These are phyloP conservation scores for Boletus vermiculosoides DNA, from an alignment of 768 basidiomycete species.

Conservation along the genomic window DNA sequence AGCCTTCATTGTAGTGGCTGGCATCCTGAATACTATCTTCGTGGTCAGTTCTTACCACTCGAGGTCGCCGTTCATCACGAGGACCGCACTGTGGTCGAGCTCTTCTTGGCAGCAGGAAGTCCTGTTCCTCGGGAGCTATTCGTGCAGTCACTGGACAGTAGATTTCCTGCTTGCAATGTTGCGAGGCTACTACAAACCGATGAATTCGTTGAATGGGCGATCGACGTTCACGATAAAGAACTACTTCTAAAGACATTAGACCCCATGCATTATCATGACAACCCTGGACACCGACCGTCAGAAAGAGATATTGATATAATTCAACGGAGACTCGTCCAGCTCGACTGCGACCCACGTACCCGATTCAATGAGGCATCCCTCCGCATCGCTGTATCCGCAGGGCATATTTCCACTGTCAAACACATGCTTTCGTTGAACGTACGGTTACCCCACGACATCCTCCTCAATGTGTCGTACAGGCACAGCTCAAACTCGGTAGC, in stretches of 20 bases:
- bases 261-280: not conserved
- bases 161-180: not conserved
- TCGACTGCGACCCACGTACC: not conserved
- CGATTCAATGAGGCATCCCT: not conserved
- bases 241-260: not conserved
- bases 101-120: not conserved
- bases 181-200: not conserved
- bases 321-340: conserved; percentile 5
- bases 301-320: not conserved
- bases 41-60: not conserved
- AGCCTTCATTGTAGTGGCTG: not conserved
- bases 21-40: not conserved
- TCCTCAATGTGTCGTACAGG: too few relatives aligned
- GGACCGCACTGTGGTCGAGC: not conserved
- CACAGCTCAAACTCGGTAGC: too few relatives aligned
- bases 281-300: not conserved
- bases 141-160: accelerated
- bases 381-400: not conserved
- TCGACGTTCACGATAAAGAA: not conserved
- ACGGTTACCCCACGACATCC: conserved; percentile 2
- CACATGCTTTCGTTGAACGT: not conserved
- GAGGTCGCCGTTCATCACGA: not conserved
- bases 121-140: not conserved
- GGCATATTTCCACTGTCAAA: not conserved
- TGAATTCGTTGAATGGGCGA: not conserved